Evolutionary conservation across 441 rosid species (phyloP).

Genomic region (Brassica hybrid): DNA sequence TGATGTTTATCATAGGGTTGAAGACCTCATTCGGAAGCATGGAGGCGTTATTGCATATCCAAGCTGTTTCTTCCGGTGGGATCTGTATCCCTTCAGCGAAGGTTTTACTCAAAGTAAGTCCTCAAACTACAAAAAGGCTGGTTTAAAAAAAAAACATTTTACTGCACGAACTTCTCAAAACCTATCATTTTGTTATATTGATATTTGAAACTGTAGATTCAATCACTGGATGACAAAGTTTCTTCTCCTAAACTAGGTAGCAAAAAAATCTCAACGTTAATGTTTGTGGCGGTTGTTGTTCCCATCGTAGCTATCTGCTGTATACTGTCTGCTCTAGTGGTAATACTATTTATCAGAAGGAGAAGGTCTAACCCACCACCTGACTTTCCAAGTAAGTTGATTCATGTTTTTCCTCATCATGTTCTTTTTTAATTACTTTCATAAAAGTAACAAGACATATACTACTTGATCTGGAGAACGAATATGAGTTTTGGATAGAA

Average conservation of each 20-base stretch:
- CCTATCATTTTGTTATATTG: not conserved
- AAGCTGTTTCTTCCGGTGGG: slow-evolving; percentile 33
- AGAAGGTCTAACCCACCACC: not conserved
- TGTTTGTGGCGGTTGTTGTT: not conserved
- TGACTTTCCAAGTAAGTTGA: not conserved
- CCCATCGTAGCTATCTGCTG: not conserved
- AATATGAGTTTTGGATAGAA: not conserved
- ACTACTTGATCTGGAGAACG: not conserved
- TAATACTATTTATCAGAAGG: not conserved
- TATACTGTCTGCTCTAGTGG: not conserved
- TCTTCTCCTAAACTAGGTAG: not conserved
- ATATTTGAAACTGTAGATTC: not conserved
- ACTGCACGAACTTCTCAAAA: not conserved
- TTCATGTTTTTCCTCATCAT: not conserved
- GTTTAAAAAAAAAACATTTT: not conserved
- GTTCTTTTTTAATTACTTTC: not conserved
- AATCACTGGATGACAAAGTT: not conserved
- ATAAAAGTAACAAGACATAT: not conserved
- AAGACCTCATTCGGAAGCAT: not conserved
- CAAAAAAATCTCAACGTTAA: not conserved
- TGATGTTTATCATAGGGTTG: not conserved
- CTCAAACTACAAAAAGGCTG: too few species aligned
- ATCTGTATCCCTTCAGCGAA: not conserved
- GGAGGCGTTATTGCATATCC: slow-evolving; percentile 6
- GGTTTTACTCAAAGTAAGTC: not conserved